Conservation (phyloP, 768 basidiomycete genomes). For the Suillus subluteus region DNA sequence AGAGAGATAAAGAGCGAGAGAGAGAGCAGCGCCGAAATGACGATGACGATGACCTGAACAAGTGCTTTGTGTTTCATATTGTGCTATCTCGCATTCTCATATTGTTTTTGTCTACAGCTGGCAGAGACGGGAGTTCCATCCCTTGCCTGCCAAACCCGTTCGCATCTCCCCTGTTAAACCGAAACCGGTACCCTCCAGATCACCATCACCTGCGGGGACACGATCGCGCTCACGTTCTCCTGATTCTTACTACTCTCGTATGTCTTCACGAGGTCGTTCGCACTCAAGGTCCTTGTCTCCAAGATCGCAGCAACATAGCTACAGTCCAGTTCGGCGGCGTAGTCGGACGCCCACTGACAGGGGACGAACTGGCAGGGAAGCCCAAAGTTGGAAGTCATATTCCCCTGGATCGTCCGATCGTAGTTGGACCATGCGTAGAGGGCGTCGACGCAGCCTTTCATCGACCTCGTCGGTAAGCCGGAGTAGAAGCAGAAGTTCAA, state of each 20-base stretch:
- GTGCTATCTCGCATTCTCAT: conserved; percentile 15
- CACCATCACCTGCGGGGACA: conserved; percentile 44
- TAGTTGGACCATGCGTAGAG: conserved; percentile 38
- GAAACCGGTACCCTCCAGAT: conserved; percentile 36
- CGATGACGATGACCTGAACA: conserved; percentile 68
- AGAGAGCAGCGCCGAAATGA: conserved; percentile 54
- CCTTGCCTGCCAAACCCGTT: conserved; percentile 42
- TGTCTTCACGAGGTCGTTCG: conserved; percentile 67
- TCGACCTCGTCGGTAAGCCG: conserved; percentile 58
- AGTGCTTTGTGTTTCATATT: conserved; percentile 46
- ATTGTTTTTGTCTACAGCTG: conserved; percentile 48
- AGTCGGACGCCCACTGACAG: conserved; percentile 56
- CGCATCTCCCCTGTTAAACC: conserved; percentile 40
- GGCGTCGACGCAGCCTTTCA: conserved; percentile 49
- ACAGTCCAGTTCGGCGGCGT: conserved; percentile 48
- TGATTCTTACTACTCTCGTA: conserved; percentile 66
- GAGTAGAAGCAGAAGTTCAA: conserved; percentile 55
- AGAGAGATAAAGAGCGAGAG: conserved; percentile 33
- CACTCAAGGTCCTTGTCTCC: conserved; percentile 65
- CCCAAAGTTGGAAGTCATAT: conserved; percentile 24
- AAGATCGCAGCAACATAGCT: conserved; percentile 55
- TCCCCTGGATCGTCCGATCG: conserved; percentile 50
- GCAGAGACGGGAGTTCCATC: conserved; percentile 60
- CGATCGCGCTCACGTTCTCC: conserved; percentile 58
- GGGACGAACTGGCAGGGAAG: conserved; percentile 37